phyloP scores from a whole-genome alignment of 768 basidiomycete genomes.

The Serendipita vermifera region DNA sequence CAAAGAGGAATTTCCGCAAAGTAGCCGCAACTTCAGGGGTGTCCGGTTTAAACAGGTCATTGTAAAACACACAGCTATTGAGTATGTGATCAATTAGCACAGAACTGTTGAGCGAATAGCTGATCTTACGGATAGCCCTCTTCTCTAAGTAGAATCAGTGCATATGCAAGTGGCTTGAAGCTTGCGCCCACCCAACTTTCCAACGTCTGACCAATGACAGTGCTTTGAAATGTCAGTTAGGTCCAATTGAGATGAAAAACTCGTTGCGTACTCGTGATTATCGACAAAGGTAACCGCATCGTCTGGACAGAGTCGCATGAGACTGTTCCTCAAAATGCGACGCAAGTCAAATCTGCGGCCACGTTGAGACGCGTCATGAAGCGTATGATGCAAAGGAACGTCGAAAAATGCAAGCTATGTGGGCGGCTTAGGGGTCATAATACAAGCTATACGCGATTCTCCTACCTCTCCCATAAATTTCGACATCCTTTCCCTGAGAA shows the following conservation, averaged over 20 bases:
- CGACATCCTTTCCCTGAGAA: slow-evolving; percentile 27
- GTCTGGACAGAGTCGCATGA: slow-evolving; percentile 53
- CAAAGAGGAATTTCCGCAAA: slow-evolving; percentile 42
- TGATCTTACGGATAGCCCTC: slow-evolving; percentile 58
- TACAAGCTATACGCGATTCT: too few relatives aligned
- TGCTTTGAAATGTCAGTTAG: slow-evolving; percentile 30
- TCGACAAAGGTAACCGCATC: slow-evolving; percentile 87
- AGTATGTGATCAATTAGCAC: not conserved
- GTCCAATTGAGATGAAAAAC: not conserved
- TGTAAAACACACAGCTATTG: slow-evolving; percentile 70
- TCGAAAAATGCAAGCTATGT: slow-evolving; percentile 84
- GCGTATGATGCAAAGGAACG: slow-evolving; percentile 76
- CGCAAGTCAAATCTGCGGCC: slow-evolving; percentile 63
- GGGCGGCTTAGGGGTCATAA: too few relatives aligned
- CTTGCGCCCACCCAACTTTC: slow-evolving; percentile 68
- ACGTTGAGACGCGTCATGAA: slow-evolving; percentile 59
- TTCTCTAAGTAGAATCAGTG: slow-evolving; percentile 58
- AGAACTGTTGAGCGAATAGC: not conserved
- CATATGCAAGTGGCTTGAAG: slow-evolving; percentile 76
- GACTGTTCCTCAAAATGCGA: slow-evolving; percentile 52
- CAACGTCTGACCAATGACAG: slow-evolving; percentile 55
- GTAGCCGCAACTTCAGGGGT: slow-evolving; percentile 34
- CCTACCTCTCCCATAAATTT: slow-evolving; percentile 53
- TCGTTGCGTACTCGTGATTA: slow-evolving; percentile 76
- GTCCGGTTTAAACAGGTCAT: slow-evolving; percentile 62